phyloP scores from a whole-genome alignment of 345 rosid species.

The Clarkia xantiana region DNA sequence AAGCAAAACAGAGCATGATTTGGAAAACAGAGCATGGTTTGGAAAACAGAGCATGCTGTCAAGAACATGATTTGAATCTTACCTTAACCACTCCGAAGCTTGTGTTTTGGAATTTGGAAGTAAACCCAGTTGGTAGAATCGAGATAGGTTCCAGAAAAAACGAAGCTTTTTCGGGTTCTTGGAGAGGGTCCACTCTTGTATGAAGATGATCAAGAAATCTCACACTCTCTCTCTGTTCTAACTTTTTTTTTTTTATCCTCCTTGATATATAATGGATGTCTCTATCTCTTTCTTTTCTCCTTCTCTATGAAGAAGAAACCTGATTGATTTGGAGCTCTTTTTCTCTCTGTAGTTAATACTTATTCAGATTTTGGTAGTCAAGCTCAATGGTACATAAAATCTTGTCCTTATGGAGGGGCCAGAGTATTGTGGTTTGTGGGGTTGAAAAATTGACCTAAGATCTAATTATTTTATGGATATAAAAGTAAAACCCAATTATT shows the following conservation, averaged over 20 bases:
- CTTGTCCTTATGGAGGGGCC: conserved; percentile 40
- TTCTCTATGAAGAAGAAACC: conserved; percentile 74
- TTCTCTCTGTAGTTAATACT: conserved; percentile 6
- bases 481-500: conserved; percentile 3
- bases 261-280: conserved; percentile 18
- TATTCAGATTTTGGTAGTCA: conserved; percentile 13
- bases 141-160: conserved; percentile 19
- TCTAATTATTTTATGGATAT: not conserved
- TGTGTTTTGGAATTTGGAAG: not conserved
- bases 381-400: conserved; percentile 26
- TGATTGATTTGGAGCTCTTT: conserved; percentile 15
- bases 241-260: conserved; percentile 22
- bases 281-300: conserved; percentile 29
- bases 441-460: conserved; percentile 9
- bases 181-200: conserved; percentile 39
- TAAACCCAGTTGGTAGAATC: conserved; percentile 4
- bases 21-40: not conserved
- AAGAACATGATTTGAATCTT: not conserved
- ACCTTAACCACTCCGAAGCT: not conserved
- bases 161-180: conserved; percentile 32
- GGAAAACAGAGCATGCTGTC: not conserved
- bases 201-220: not conserved
- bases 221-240: conserved; percentile 15
- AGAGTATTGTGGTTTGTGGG: conserved; percentile 17
- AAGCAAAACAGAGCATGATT: not conserved